Evolutionary conservation across 176 grass and related monocot species (phyloP), one percentile per base, ranked within the genome.

Genomic region (Carex cristatella): DNA sequence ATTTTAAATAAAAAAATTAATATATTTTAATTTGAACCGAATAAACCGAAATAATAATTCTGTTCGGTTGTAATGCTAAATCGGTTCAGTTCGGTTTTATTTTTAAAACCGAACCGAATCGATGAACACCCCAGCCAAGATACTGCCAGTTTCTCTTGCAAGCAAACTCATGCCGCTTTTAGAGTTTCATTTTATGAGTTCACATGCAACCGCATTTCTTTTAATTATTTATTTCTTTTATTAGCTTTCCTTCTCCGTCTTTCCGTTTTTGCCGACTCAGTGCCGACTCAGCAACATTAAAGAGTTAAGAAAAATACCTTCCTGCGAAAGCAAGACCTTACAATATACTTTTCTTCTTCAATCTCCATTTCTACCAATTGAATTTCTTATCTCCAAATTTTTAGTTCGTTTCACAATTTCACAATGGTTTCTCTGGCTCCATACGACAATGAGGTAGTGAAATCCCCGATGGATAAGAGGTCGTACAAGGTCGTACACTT

Each of bases 401-500:
- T 5, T 42, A 23, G 23, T 69, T 16, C 60, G 11, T 58, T 28
- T 28, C 51, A 6, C 60, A 83, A 66, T 14, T 64, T 76, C 77
- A 1, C 53, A 37, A 80, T 66, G 70, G 81, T 76, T 59, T 87
- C 31, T 19, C 81, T 79, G 28, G 75, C 75, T 11, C 84, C 84
- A 0, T 63, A 88, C 61, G 94, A 97, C 78, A 86, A 89, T 61
- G 81, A 92, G 75, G 85, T 98, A 76, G 62, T 89, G 33, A 98
- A 98, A 86, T 93, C 95, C 8, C 95, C 93, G 11, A 95, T 69
- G 64, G 95, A 98, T 60, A 82, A 89, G 53, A 92, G 89, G 44
- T 93, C 88, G 60, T 98, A 95, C 69, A 88, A 91, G 83, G 86
- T 90, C 74, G 76, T 98, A n/a, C 91, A 77, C 86, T 89, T 98